These are phyloP conservation scores for Trichoderma afroharzianum DNA, from an alignment of 2,329 filamentous ascomycete species.

Conservation along the genomic window DNA sequence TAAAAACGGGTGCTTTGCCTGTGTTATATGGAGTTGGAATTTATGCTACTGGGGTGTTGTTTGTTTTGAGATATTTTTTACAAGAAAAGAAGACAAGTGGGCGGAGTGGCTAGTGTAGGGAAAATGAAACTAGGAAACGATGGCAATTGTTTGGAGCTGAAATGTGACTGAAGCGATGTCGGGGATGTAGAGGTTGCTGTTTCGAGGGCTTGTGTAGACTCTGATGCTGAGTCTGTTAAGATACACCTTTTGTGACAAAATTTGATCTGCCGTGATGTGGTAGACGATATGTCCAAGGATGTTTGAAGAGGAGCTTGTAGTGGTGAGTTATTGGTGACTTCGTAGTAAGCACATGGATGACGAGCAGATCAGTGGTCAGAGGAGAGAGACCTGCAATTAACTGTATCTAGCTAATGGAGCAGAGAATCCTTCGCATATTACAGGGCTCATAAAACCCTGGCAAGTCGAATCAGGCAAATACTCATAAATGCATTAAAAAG, in stretches of 20 bases:
- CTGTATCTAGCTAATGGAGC: neutral
- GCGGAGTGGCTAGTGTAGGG: neutral
- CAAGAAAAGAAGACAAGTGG: neutral
- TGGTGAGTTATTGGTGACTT: neutral
- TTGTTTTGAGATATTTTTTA: neutral
- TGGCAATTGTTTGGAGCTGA: neutral
- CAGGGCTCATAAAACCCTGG: too few relatives aligned
- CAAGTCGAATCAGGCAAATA: too few relatives aligned
- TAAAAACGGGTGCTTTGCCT: neutral
- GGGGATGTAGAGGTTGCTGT: neutral
- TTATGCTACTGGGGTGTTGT: neutral
- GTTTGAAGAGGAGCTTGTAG: neutral
- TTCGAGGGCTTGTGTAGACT: neutral
- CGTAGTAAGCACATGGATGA: neutral
- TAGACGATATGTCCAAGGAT: rapidly evolving
- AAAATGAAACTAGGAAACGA: neutral
- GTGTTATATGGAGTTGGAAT: neutral
- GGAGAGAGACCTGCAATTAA: neutral
- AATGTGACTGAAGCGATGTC: neutral
- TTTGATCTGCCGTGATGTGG: neutral
- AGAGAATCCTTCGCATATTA: too few relatives aligned
- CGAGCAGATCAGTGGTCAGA: neutral
- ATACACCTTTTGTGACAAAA: neutral
- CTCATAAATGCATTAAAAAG: too few relatives aligned
- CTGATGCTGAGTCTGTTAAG: neutral